Conservation (phyloP, 176 grass and related monocot genomes). For the Juncus effusus region DNA sequence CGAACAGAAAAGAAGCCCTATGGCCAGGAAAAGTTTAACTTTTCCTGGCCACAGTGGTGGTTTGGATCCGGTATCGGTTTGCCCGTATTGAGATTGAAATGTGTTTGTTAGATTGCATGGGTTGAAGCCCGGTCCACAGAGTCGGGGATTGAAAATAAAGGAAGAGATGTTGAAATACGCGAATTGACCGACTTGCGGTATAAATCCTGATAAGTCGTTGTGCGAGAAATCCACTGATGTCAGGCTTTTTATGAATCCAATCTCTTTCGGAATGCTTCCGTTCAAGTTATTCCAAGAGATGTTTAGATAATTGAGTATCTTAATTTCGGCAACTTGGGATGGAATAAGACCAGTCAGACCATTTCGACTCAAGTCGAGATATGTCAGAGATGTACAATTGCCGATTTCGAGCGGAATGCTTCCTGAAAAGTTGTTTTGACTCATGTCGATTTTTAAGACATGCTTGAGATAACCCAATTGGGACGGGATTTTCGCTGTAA, state of each 20-base stretch:
- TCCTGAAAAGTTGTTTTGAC: slow-evolving; percentile 54
- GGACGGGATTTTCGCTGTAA: slow-evolving; percentile 37
- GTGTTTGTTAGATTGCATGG: slow-evolving; percentile 40
- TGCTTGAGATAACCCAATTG: slow-evolving; percentile 42
- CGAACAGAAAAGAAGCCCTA: slow-evolving; percentile 56
- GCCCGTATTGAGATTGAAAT: slow-evolving; percentile 19
- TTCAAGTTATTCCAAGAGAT: slow-evolving; percentile 64
- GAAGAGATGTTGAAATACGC: slow-evolving; percentile 58
- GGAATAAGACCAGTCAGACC: slow-evolving; percentile 44
- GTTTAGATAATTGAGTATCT: slow-evolving; percentile 70
- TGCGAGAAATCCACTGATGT: slow-evolving; percentile 68
- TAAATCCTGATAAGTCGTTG: slow-evolving; percentile 52
- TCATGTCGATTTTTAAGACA: slow-evolving; percentile 71
- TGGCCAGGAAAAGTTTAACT: slow-evolving; percentile 55
- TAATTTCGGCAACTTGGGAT: slow-evolving; percentile 36
- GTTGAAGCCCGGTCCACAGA: slow-evolving; percentile 37
- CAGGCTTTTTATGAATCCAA: slow-evolving; percentile 64
- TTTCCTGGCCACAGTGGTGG: neutral
- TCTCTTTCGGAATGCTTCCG: slow-evolving; percentile 48
- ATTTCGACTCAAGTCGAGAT: slow-evolving; percentile 74
- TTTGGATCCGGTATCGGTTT: slow-evolving; percentile 10
- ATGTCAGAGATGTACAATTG: slow-evolving; percentile 55
- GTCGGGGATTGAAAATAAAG: slow-evolving; percentile 54
- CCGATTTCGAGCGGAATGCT: slow-evolving; percentile 48
- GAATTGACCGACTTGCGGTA: slow-evolving; percentile 68